Percentiles rank a stretch among this genome's conserved stretches.
These are phyloP conservation scores for Neurospora sp. DNA, from an alignment of 495 filamentous ascomycete species.

Conservation along the genomic window DNA sequence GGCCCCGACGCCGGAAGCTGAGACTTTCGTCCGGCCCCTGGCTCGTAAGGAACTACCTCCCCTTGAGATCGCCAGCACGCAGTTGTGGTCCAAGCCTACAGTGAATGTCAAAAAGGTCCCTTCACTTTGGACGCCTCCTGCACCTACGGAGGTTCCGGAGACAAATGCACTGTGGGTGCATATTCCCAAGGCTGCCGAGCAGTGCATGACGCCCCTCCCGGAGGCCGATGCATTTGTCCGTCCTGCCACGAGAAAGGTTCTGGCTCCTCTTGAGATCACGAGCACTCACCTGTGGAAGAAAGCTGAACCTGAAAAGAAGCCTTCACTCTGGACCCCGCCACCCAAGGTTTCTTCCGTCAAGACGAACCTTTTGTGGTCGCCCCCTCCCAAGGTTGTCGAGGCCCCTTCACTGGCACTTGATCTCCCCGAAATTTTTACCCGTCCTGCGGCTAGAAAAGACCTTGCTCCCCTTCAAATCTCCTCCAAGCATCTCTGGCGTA, in stretches of 20 bases:
- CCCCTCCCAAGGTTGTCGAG: not conserved
- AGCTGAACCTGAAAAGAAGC: constrained; percentile 5
- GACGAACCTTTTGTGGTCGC: not conserved
- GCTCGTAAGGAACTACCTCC: constrained; percentile 20
- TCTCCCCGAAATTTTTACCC: constrained; percentile 2
- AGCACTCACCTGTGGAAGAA: constrained; percentile 32
- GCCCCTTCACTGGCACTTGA: not conserved
- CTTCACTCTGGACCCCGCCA: not conserved
- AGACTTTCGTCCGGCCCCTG: constrained; percentile 18
- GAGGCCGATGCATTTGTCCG: constrained; percentile 16
- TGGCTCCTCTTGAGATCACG: constrained; percentile 22
- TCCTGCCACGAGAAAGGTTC: constrained; percentile 20
- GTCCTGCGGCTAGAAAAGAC: constrained; percentile 24
- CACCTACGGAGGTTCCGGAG: not conserved
- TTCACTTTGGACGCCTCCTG: constrained; percentile 15
- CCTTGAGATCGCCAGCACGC: constrained; percentile 26
- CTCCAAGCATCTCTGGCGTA: constrained; percentile 31
- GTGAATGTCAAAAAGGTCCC: not conserved
- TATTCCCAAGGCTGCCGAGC: constrained; percentile 1
- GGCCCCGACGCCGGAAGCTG: not conserved
- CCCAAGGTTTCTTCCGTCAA: not conserved
- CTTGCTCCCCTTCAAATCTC: constrained; percentile 21
- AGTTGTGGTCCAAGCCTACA: constrained; percentile 21
- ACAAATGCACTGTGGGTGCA: constrained; percentile 8
- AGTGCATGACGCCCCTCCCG: not conserved